A percentile compares a stretch with the other conserved stretches of the same genome.
phyloP scores from a whole-genome alignment of 768 basidiomycete species.

The Calvatia gigantea region DNA sequence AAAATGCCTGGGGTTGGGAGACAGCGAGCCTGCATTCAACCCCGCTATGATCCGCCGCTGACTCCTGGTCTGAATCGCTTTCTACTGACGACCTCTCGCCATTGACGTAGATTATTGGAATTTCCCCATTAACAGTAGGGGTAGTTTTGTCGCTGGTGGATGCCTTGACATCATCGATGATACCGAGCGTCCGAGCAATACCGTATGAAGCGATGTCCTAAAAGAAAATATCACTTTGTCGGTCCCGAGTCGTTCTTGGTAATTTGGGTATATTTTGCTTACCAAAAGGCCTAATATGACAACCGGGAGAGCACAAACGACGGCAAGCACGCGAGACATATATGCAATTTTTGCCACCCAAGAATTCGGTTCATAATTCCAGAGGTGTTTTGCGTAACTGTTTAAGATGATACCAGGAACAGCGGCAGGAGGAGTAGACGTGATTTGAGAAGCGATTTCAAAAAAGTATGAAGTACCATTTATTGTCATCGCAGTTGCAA shows the following conservation, averaged over 20 bases:
- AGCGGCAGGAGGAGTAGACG: slow-evolving; percentile 28
- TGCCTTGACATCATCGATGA: slow-evolving; percentile 71
- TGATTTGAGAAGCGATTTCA: slow-evolving; percentile 25
- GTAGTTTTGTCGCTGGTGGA: slow-evolving; percentile 61
- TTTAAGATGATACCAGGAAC: slow-evolving; percentile 50
- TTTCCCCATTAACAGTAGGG: slow-evolving; percentile 22
- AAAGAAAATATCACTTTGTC: not conserved
- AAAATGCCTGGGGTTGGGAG: slow-evolving; percentile 39
- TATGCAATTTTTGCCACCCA: slow-evolving; percentile 67
- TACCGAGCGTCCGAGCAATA: slow-evolving; percentile 78
- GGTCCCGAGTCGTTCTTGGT: not conserved
- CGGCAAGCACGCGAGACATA: slow-evolving; percentile 60
- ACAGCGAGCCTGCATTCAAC: not conserved
- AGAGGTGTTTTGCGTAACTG: slow-evolving; percentile 59
- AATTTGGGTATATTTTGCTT: too few species aligned
- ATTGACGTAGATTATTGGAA: slow-evolving; percentile 31
- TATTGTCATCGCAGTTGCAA: slow-evolving; percentile 20
- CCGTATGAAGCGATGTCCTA: slow-evolving; percentile 82
- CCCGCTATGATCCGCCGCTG: not conserved
- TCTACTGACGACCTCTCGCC: slow-evolving; percentile 22
- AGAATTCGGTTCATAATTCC: slow-evolving; percentile 60
- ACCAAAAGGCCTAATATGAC: slow-evolving; percentile 54
- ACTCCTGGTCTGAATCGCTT: slow-evolving; percentile 24
- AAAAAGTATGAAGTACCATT: slow-evolving; percentile 29
- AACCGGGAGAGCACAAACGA: slow-evolving; percentile 60